Evolutionary conservation across 2,329 filamentous ascomycete species (phyloP).

Genomic region (Cercospora berteroae): DNA sequence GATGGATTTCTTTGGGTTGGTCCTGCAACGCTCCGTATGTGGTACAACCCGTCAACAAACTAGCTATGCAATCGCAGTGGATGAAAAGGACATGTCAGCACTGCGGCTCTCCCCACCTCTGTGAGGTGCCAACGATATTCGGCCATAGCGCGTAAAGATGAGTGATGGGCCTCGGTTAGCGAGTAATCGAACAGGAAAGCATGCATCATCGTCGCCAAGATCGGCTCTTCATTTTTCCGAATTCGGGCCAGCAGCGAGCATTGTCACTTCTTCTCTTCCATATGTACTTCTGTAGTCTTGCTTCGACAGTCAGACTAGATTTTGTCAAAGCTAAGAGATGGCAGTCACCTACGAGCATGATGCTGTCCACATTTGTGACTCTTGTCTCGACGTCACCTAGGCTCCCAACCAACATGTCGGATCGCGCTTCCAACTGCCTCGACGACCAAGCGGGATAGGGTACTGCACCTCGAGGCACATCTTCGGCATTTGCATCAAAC

Average conservation of each 20-base stretch:
- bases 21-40: not conserved
- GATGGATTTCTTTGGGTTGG: not conserved
- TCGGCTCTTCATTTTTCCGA: not conserved
- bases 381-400: not conserved
- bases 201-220: not conserved
- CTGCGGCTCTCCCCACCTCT: not conserved
- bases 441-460: not conserved
- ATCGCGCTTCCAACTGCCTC: slow-evolving; percentile 4
- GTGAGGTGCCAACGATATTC: not conserved
- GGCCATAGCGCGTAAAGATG: not conserved
- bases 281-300: not conserved
- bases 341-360: not conserved
- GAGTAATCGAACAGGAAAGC: not conserved
- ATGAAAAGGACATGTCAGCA: not conserved
- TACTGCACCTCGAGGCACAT: not conserved
- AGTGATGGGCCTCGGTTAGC: not conserved
- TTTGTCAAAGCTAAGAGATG: not conserved
- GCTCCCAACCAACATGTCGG: not conserved
- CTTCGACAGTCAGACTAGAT: not conserved
- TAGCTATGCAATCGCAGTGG: not conserved
- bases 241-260: not conserved
- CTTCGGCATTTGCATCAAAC: not conserved
- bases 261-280: not conserved
- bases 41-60: not conserved
- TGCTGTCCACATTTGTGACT: not conserved